Evolutionary conservation across 768 basidiomycete genomes (phyloP).

Genomic region (Paxillus ammoniavirescens): DNA sequence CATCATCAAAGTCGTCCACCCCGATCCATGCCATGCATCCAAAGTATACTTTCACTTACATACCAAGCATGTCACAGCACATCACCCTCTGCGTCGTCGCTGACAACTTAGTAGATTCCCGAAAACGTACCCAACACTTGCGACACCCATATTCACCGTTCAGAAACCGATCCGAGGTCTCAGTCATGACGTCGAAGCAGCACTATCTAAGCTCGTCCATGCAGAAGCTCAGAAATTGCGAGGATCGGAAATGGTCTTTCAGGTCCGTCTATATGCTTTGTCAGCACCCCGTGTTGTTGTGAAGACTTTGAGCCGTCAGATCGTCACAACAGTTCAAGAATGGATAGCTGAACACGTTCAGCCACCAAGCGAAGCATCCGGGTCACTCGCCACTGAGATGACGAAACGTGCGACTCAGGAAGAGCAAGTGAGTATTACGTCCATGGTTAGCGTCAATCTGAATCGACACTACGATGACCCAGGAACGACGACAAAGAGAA

Average conservation of each 20-base stretch:
- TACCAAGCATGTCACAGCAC: slow-evolving; percentile 53
- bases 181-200: slow-evolving; percentile 51
- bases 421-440: slow-evolving; percentile 48
- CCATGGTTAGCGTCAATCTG: not conserved
- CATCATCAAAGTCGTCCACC: slow-evolving; percentile 68
- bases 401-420: slow-evolving; percentile 67
- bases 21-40: slow-evolving; percentile 51
- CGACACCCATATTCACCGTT: slow-evolving; percentile 65
- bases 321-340: slow-evolving; percentile 66
- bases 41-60: slow-evolving; percentile 67
- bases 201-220: slow-evolving; percentile 58
- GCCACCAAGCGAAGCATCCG: slow-evolving; percentile 56
- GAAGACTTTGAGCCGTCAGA: slow-evolving; percentile 37
- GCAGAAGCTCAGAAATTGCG: slow-evolving; percentile 61
- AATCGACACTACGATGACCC: not conserved
- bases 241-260: slow-evolving; percentile 78
- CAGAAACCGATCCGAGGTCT: slow-evolving; percentile 65
- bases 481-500: slow-evolving; percentile 56
- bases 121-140: slow-evolving; percentile 76
- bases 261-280: slow-evolving; percentile 41
- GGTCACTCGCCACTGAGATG: slow-evolving; percentile 81
- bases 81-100: not conserved
- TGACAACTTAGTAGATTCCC: slow-evolving; percentile 53
- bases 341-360: slow-evolving; percentile 62
- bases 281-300: not conserved